These are phyloP conservation scores for Dendrothele bispora DNA, from an alignment of 768 basidiomycete species.

Conservation along the genomic window DNA sequence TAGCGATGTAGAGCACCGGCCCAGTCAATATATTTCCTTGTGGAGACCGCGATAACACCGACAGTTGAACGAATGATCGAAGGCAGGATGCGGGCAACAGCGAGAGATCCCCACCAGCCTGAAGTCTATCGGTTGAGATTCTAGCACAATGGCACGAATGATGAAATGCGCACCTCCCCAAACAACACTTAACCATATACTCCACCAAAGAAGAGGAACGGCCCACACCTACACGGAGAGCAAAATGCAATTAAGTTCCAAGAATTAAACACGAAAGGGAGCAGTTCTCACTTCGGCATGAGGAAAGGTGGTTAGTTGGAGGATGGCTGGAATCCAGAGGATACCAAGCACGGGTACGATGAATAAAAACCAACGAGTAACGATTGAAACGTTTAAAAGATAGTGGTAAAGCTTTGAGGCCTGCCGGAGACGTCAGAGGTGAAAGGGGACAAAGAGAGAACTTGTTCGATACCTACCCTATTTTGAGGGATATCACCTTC, in stretches of 20 bases:
- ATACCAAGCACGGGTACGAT: constrained; percentile 71
- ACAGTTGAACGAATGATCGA: constrained; percentile 58
- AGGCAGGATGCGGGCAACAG: constrained; percentile 54
- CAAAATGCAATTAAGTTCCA: background rate
- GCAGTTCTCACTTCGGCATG: constrained; percentile 47
- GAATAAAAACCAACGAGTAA: constrained; percentile 78
- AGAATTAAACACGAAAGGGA: constrained; percentile 4
- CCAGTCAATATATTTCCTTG: constrained; percentile 81
- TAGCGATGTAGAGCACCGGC: constrained; percentile 59
- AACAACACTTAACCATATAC: constrained; percentile 76
- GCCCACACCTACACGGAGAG: constrained; percentile 48
- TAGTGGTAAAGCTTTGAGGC: constrained; percentile 68
- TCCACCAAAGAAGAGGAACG: constrained; percentile 72
- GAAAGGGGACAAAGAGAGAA: background rate
- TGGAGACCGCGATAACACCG: constrained; percentile 70
- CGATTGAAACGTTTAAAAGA: constrained; percentile 71
- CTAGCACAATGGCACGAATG: background rate
- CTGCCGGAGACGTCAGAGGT: constrained; percentile 29
- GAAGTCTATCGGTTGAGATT: constrained; percentile 5
- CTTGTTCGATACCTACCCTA: constrained; percentile 36
- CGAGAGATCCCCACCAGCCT: constrained; percentile 82
- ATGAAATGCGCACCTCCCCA: constrained; percentile 61
- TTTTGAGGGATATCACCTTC: constrained; percentile 63
- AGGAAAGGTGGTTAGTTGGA: constrained; percentile 44
- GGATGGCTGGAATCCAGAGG: constrained; percentile 64